phyloP scores from a whole-genome alignment of 306 rosid genomes.

The Quercus agrifolia region DNA sequence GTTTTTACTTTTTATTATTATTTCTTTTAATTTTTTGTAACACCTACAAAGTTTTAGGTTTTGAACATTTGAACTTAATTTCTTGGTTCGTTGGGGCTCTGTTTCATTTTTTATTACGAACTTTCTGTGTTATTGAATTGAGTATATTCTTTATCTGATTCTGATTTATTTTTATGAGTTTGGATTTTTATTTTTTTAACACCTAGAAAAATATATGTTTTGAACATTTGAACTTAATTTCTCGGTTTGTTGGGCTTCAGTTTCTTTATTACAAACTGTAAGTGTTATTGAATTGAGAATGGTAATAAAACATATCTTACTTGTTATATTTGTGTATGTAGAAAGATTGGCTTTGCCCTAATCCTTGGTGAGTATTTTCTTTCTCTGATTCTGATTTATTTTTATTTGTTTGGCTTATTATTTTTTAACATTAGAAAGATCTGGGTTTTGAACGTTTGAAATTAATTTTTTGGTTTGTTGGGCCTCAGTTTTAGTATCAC shows the following conservation, averaged over 20 bases:
- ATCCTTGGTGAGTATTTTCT: conserved; percentile 49
- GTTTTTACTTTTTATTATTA: background rate
- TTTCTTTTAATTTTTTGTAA: background rate
- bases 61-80: background rate
- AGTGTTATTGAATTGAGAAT: too few relatives aligned
- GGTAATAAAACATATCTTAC: too few relatives aligned
- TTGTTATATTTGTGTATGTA: too few relatives aligned
- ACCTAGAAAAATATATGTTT: too few relatives aligned
- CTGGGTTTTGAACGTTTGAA: background rate
- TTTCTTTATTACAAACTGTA: too few relatives aligned
- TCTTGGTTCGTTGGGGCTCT: background rate
- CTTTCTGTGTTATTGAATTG: background rate
- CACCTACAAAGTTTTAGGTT: background rate
- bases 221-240: too few relatives aligned
- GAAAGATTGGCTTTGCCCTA: conserved; percentile 87
- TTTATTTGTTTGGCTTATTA: too few relatives aligned
- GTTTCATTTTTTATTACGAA: background rate
- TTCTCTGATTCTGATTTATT: background rate
- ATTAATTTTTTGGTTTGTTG: background rate
- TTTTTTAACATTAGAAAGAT: background rate
- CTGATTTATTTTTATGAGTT: too few relatives aligned
- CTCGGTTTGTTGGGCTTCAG: too few relatives aligned
- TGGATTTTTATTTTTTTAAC: too few relatives aligned
- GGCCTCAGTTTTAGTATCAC: background rate
- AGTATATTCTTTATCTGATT: too few relatives aligned